Percentiles rank a stretch among this genome's conserved stretches.
These are phyloP conservation scores for Phytophthora cajani DNA, from an alignment of 352 stramenopile genomes.

Conservation along the genomic window DNA sequence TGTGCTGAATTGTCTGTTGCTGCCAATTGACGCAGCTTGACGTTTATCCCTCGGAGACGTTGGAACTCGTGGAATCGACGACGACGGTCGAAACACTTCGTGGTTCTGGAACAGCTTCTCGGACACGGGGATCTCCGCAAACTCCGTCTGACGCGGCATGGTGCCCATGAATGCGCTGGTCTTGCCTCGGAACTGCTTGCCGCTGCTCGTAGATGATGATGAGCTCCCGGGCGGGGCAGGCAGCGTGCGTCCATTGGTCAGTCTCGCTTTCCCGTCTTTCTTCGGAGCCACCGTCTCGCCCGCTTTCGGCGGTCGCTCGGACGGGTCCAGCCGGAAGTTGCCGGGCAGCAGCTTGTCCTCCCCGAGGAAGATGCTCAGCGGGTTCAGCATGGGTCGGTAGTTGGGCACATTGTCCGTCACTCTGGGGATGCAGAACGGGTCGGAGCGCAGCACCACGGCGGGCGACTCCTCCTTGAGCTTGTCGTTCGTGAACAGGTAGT, in stretches of 20 bases:
- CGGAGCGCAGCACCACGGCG: conserved; percentile 53
- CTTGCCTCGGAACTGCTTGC: conserved; percentile 41
- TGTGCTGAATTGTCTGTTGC: conserved; percentile 12
- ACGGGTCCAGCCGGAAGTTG: conserved; percentile 68
- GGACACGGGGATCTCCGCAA: conserved; percentile 56
- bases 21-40: not conserved
- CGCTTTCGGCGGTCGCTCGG: conserved; percentile 36
- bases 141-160: conserved; percentile 59
- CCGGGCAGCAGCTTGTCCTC: conserved; percentile 77
- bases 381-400: conserved; percentile 76
- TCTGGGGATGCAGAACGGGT: conserved; percentile 79
- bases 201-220: conserved; percentile 25
- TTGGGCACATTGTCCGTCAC: conserved; percentile 76
- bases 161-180: conserved; percentile 67
- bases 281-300: conserved; percentile 6
- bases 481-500: conserved; percentile 73
- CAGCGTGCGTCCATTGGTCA: conserved; percentile 4
- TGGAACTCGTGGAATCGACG: conserved; percentile 18
- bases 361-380: conserved; percentile 68
- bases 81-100: conserved; percentile 28
- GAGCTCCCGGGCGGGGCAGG: conserved; percentile 13
- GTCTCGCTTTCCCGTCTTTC: not conserved
- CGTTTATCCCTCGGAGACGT: conserved; percentile 16
- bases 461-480: conserved; percentile 63
- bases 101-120: conserved; percentile 60